These are phyloP conservation scores for Exophiala phaeomuriformis DNA, from an alignment of 2,329 filamentous ascomycete species.

Conservation along the genomic window DNA sequence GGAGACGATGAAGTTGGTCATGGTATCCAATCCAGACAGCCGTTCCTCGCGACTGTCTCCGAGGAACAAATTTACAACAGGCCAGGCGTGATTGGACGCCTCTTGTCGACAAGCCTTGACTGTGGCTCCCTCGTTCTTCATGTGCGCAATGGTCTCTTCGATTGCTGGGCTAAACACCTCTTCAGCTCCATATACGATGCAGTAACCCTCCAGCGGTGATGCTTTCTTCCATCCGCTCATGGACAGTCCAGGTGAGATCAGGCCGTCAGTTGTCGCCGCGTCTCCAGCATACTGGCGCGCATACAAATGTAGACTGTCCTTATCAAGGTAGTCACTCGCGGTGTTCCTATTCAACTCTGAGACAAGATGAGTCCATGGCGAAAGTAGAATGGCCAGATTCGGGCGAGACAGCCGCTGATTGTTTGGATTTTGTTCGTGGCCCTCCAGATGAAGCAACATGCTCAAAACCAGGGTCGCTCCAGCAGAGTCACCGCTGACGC, in stretches of 20 bases:
- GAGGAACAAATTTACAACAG: slow-evolving; percentile 58
- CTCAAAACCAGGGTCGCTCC: slow-evolving; percentile 67
- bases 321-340: slow-evolving; percentile 66
- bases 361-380: slow-evolving; percentile 70
- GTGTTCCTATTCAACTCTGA: slow-evolving; percentile 62
- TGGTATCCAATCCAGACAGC: slow-evolving; percentile 39
- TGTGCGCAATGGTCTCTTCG: slow-evolving; percentile 49
- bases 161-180: slow-evolving; percentile 72
- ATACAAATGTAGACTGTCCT: slow-evolving; percentile 59
- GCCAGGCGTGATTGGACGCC: slow-evolving; percentile 74
- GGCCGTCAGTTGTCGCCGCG: slow-evolving; percentile 46
- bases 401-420: slow-evolving; percentile 35
- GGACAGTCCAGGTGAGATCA: slow-evolving; percentile 60
- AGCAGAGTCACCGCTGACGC: slow-evolving; percentile 71
- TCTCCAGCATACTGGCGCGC: slow-evolving; percentile 61
- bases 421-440: slow-evolving; percentile 32
- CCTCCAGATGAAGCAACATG: slow-evolving; percentile 58
- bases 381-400: slow-evolving; percentile 64
- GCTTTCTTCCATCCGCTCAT: slow-evolving; percentile 59
- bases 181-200: slow-evolving; percentile 65
- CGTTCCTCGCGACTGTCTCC: slow-evolving; percentile 42
- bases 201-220: slow-evolving; percentile 59
- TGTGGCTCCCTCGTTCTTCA: slow-evolving; percentile 48
- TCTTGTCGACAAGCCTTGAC: slow-evolving; percentile 54
- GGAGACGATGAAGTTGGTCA: slow-evolving; percentile 23